Percentiles rank a stretch among this genome's conserved stretches.
These are phyloP conservation scores for Xylaria sp. DNA, from an alignment of 2,329 filamentous ascomycete genomes.

Conservation along the genomic window DNA sequence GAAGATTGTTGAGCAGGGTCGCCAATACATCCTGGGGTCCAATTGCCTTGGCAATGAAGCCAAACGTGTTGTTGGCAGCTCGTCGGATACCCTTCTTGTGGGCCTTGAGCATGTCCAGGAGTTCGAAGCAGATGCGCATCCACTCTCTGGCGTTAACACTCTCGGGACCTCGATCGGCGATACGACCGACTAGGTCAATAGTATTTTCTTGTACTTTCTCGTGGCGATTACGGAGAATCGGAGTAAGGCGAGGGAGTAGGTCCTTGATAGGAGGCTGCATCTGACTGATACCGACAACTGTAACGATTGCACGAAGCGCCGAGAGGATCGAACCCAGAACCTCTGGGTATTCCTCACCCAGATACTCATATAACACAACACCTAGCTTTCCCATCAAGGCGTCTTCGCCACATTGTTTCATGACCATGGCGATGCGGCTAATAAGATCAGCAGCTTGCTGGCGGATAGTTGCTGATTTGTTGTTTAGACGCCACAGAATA, in stretches of 20 bases:
- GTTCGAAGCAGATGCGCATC: slow-evolving; percentile 99
- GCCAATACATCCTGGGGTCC: slow-evolving; percentile 96
- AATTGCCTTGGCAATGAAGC: slow-evolving; percentile 99
- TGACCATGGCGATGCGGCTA: slow-evolving; percentile 95
- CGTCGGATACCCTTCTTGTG: slow-evolving; percentile 99
- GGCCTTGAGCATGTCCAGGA: slow-evolving; percentile 98
- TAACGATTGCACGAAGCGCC: slow-evolving; percentile 93
- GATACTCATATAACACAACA: slow-evolving; percentile 94
- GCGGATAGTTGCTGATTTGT: slow-evolving; percentile 94
- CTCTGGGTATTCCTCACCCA: slow-evolving; percentile 98
- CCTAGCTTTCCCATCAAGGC: slow-evolving; percentile 94
- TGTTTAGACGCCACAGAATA: slow-evolving; percentile 95
- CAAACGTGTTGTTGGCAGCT: slow-evolving; percentile 98
- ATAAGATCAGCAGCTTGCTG: slow-evolving; percentile 97
- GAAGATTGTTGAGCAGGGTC: slow-evolving; percentile 92
- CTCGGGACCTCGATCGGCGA: slow-evolving; percentile 94
- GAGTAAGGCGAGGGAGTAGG: slow-evolving; percentile 89
- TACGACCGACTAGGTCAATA: slow-evolving; percentile 96
- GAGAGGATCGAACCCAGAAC: slow-evolving; percentile 96
- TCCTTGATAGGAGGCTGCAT: slow-evolving; percentile 99
- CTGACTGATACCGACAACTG: slow-evolving; percentile 94
- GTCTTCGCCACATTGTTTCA: slow-evolving; percentile 98
- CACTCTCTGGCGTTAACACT: slow-evolving; percentile 96
- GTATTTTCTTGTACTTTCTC: slow-evolving; percentile 99
- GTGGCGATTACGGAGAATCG: slow-evolving; percentile 97